Conservation (phyloP, 148 eudicot genomes). For the Limonium bicolor region DNA sequence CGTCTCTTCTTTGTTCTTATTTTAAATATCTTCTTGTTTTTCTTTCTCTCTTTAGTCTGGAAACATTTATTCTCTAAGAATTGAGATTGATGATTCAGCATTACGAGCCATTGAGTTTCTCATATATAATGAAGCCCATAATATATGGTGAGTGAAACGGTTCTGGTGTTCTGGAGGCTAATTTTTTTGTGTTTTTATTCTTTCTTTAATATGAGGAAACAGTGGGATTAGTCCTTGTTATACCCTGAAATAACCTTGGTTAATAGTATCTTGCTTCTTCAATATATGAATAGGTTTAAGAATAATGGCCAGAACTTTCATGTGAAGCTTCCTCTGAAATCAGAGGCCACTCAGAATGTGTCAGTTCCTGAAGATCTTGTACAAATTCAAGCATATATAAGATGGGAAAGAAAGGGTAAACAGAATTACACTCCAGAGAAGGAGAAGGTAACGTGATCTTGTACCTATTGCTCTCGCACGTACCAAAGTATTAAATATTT, state of each 20-base stretch:
- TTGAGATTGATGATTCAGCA: conserved; percentile 82
- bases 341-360: conserved; percentile 21
- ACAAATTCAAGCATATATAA: conserved; percentile 76
- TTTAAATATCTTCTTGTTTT: too few species aligned
- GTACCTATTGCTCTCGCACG: too few species aligned
- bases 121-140: conserved; percentile 58
- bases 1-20: too few species aligned
- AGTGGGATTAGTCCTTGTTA: not conserved
- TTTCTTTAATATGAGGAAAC: too few species aligned
- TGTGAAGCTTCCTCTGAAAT: conserved; percentile 39
- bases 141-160: conserved; percentile 46
- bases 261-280: too few species aligned
- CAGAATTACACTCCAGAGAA: conserved; percentile 71
- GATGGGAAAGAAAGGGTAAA: conserved; percentile 99
- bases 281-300: conserved; percentile 50
- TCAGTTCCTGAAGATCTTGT: conserved; percentile 97
- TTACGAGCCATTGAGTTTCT: conserved; percentile 88
- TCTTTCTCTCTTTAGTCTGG: conserved; percentile 53
- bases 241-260: conserved; percentile 3
- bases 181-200: not conserved
- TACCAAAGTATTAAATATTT: too few species aligned
- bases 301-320: conserved; percentile 69
- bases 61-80: conserved; percentile 31
- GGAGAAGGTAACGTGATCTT: conserved; percentile 46
- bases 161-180: not conserved